Conservation (phyloP, 2,329 filamentous ascomycete genomes). For the Drechslera avenae region DNA sequence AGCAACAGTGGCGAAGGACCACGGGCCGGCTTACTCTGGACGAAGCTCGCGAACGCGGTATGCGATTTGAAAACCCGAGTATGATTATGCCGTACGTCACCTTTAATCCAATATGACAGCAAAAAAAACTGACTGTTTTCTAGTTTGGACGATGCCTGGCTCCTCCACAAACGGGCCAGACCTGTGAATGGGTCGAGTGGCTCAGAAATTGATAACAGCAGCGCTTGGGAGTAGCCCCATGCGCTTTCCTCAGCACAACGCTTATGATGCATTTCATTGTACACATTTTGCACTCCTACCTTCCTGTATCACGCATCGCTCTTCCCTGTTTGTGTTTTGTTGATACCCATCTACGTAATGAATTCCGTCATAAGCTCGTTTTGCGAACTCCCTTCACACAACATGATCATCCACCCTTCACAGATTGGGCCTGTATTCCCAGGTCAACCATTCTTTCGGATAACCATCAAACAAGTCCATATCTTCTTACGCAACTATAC, state of each 20-base stretch:
- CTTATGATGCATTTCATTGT: conserved; percentile 22
- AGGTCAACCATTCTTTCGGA: conserved; percentile 1
- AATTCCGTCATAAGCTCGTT: not conserved
- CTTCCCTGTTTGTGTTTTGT: conserved; percentile 8
- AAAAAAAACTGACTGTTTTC: conserved; percentile 18
- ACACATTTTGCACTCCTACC: conserved; percentile 8
- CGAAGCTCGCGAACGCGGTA: conserved; percentile 71
- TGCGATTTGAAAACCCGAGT: conserved; percentile 78
- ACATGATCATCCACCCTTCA: not conserved
- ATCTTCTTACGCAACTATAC: not conserved
- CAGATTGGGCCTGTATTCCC: not conserved
- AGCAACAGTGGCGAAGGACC: conserved; percentile 11
- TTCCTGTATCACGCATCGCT: conserved; percentile 10
- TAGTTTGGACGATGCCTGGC: conserved; percentile 73
- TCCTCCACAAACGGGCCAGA: conserved; percentile 48
- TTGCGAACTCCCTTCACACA: not conserved
- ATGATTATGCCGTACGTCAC: conserved; percentile 67
- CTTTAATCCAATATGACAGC: not conserved
- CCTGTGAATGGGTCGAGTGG: conserved; percentile 31
- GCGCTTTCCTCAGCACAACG: conserved; percentile 6
- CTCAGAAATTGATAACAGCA: conserved; percentile 26
- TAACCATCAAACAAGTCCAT: not conserved
- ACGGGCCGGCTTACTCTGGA: conserved; percentile 66
- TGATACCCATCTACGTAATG: conserved; percentile 16
- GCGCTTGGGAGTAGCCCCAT: conserved; percentile 14